A percentile compares a stretch with the other conserved stretches of the same genome.
phyloP scores from a whole-genome alignment of 2,329 filamentous ascomycete genomes.

The Cladosporium sp. region DNA sequence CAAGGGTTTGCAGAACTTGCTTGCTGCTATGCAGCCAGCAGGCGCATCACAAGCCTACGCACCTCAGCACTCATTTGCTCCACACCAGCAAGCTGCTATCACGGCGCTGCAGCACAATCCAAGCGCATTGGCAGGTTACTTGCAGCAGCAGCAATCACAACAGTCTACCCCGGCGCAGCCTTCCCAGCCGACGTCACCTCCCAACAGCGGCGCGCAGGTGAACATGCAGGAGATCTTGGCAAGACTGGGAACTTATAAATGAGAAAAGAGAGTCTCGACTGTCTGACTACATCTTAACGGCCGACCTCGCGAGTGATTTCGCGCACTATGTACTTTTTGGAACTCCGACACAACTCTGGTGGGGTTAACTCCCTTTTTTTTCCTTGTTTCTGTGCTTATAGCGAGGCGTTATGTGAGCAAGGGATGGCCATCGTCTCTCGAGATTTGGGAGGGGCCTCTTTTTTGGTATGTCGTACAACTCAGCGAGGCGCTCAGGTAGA shows the following conservation, averaged over 20 bases:
- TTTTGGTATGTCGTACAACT: not conserved
- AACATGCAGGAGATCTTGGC: constrained; percentile 71
- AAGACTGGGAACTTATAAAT: constrained; percentile 52
- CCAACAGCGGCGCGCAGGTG: constrained; percentile 27
- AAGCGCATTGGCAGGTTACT: constrained; percentile 23
- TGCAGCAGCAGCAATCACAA: constrained; percentile 31
- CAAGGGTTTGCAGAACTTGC: constrained; percentile 64
- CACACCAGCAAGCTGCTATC: constrained; percentile 29
- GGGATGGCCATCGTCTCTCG: not conserved
- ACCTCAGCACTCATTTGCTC: constrained; percentile 25
- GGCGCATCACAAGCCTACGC: constrained; percentile 22
- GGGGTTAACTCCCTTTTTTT: not conserved
- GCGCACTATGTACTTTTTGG: not conserved
- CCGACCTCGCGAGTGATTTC: too few species aligned
- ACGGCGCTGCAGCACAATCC: constrained; percentile 27
- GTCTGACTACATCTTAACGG: not conserved
- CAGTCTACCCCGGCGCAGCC: constrained; percentile 23
- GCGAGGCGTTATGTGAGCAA: not conserved
- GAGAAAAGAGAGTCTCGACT: not conserved
- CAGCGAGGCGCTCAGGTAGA: not conserved
- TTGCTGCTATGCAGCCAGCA: constrained; percentile 52
- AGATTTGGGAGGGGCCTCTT: not conserved
- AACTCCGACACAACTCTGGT: not conserved
- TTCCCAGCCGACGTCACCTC: constrained; percentile 18
- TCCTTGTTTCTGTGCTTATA: not conserved